Evolutionary conservation across 148 eudicot species (phyloP).

Genomic region (Dysphania ambrosioides): DNA sequence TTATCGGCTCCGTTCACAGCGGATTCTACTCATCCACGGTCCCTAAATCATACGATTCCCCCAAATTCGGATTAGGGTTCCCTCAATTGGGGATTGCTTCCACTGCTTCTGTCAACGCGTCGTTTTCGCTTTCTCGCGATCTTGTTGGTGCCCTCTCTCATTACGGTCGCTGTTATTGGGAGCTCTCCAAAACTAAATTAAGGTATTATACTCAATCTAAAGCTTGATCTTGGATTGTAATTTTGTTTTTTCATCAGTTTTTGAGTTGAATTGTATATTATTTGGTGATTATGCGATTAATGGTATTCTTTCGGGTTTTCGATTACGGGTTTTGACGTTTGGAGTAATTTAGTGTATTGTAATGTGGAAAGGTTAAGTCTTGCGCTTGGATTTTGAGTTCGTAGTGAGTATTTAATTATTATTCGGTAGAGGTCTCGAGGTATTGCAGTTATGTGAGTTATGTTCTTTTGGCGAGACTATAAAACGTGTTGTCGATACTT

Average conservation of each 20-base stretch:
- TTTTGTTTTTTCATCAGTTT: not conserved
- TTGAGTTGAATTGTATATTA: not conserved
- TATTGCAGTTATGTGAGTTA: too few relatives aligned
- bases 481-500: too few relatives aligned
- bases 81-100: slow-evolving; percentile 26
- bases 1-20: not conserved
- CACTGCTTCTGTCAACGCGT: slow-evolving; percentile 19
- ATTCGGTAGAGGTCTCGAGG: too few relatives aligned
- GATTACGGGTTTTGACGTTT: not conserved
- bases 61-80: slow-evolving; percentile 30
- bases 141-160: slow-evolving; percentile 43
- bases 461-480: too few relatives aligned
- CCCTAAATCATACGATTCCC: slow-evolving; percentile 29
- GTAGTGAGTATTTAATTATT: not conserved
- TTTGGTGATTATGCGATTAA: not conserved
- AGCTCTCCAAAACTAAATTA: slow-evolving; percentile 85
- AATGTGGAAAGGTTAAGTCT: slow-evolving; percentile 5
- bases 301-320: not conserved
- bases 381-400: not conserved
- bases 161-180: slow-evolving; percentile 81
- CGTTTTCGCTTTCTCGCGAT: slow-evolving; percentile 38
- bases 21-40: slow-evolving; percentile 35
- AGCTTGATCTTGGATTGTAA: not conserved
- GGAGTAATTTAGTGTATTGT: not conserved
- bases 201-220: slow-evolving; percentile 35